Conservation (phyloP, 495 filamentous ascomycete species). For the Aspergillus haitiensis region DNA sequence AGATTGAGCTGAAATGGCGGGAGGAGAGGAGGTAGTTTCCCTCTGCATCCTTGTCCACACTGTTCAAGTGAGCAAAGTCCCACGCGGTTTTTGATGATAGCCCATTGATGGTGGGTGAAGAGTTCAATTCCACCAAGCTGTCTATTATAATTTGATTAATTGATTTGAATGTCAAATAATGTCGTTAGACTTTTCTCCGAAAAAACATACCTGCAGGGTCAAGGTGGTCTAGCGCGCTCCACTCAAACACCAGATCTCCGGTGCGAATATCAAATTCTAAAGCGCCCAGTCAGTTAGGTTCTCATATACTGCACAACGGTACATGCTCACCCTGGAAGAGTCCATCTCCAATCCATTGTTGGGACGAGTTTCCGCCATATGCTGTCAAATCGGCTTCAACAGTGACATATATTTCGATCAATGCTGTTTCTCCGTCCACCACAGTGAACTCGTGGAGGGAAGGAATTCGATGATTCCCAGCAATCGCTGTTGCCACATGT, state of each 20-base stretch:
- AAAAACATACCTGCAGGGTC: constrained; percentile 29
- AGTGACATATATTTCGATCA: constrained; percentile 35
- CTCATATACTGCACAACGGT: not conserved
- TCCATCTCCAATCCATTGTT: constrained; percentile 37
- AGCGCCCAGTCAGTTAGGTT: not conserved
- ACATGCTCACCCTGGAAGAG: constrained; percentile 32
- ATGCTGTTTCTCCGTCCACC: constrained; percentile 31
- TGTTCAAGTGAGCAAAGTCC: constrained; percentile 58
- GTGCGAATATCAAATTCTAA: constrained; percentile 36
- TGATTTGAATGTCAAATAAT: too few species aligned
- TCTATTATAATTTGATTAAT: not conserved
- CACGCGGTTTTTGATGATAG: constrained; percentile 29
- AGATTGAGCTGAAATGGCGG: constrained; percentile 43
- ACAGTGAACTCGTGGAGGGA: constrained; percentile 53
- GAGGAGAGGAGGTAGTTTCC: constrained; percentile 56
- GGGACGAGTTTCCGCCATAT: constrained; percentile 30
- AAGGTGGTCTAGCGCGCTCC: constrained; percentile 35
- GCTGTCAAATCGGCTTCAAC: constrained; percentile 25
- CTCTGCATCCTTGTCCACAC: constrained; percentile 48
- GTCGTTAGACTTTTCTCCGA: not conserved
- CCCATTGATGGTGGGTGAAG: constrained; percentile 26
- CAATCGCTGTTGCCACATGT: constrained; percentile 43
- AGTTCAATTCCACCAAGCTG: constrained; percentile 1
- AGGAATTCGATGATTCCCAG: constrained; percentile 41
- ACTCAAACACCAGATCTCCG: constrained; percentile 38